Conservation (phyloP, 2,329 filamentous ascomycete genomes). For the Cercospora zeae-maydis region DNA sequence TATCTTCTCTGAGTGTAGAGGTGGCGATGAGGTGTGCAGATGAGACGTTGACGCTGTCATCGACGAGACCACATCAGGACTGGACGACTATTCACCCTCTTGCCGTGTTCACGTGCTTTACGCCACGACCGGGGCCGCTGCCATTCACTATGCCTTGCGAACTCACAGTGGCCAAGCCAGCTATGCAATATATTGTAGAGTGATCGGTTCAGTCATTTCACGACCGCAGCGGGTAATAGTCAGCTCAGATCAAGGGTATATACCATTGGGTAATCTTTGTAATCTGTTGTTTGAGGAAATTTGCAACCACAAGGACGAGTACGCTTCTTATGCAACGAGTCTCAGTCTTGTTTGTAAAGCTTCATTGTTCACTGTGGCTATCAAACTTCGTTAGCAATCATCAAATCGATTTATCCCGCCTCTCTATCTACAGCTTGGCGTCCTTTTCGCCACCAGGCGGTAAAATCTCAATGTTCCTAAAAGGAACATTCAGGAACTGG, state of each 20-base stretch:
- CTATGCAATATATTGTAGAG: neutral
- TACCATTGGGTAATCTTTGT: neutral
- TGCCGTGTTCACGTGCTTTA: neutral
- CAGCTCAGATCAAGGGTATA: neutral
- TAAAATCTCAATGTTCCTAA: constrained; percentile 22
- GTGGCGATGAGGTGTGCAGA: neutral
- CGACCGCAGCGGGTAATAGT: neutral
- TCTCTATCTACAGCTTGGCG: constrained; percentile 7
- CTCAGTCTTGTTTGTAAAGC: neutral
- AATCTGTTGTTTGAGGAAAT: neutral
- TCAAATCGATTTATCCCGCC: neutral
- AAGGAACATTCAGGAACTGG: constrained; percentile 52
- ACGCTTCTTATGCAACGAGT: neutral
- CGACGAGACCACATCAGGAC: neutral
- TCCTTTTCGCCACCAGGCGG: constrained; percentile 10
- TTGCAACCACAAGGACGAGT: neutral
- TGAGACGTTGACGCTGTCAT: neutral
- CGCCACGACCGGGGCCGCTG: neutral
- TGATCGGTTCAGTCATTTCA: neutral
- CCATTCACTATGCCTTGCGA: neutral
- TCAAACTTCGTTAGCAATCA: neutral
- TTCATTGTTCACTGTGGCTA: neutral
- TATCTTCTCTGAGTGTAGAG: neutral
- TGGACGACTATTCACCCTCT: neutral
- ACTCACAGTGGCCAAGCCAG: neutral